Evolutionary conservation across 2,329 filamentous ascomycete species (phyloP).

Genomic region (Neophaeococcomyces mojaviensis): DNA sequence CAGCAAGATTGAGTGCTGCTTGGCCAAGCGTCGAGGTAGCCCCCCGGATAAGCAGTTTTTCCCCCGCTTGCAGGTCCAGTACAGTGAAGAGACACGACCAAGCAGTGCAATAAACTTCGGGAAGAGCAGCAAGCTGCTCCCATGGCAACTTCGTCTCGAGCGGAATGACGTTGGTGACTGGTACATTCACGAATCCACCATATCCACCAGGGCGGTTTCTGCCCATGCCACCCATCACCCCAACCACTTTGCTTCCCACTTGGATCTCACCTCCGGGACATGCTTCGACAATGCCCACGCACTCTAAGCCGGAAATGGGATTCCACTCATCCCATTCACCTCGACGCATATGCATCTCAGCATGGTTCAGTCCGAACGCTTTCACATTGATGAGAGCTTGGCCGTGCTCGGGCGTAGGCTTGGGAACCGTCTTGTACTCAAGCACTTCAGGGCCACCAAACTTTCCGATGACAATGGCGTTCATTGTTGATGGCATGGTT

Average conservation of each 20-base stretch:
- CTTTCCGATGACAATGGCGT: slow-evolving; percentile 29
- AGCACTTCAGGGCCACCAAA: slow-evolving; percentile 30
- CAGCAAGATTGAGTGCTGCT: slow-evolving; percentile 34
- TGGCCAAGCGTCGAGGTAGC: slow-evolving; percentile 36
- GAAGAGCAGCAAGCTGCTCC: slow-evolving; percentile 35
- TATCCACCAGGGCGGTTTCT: slow-evolving; percentile 34
- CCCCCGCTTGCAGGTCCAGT: slow-evolving; percentile 29
- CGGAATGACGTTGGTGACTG: slow-evolving; percentile 29
- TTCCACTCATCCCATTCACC: slow-evolving; percentile 29
- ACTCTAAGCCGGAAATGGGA: slow-evolving; percentile 28
- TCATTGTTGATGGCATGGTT: too few species aligned
- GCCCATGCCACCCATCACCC: slow-evolving; percentile 39
- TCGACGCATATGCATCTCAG: slow-evolving; percentile 41
- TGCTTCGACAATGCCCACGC: slow-evolving; percentile 34
- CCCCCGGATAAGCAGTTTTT: slow-evolving; percentile 35
- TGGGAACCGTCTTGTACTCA: slow-evolving; percentile 22
- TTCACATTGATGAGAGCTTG: slow-evolving; percentile 31
- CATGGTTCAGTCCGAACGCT: slow-evolving; percentile 40
- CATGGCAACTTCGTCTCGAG: slow-evolving; percentile 28
- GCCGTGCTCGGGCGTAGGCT: slow-evolving; percentile 23
- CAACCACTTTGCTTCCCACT: slow-evolving; percentile 29
- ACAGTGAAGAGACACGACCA: slow-evolving; percentile 34
- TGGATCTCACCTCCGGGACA: slow-evolving; percentile 30
- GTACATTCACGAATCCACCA: slow-evolving; percentile 32
- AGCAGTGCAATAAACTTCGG: slow-evolving; percentile 35